Evolutionary conservation across 306 rosid genomes (phyloP).

Genomic region (Dryas octopetala): DNA sequence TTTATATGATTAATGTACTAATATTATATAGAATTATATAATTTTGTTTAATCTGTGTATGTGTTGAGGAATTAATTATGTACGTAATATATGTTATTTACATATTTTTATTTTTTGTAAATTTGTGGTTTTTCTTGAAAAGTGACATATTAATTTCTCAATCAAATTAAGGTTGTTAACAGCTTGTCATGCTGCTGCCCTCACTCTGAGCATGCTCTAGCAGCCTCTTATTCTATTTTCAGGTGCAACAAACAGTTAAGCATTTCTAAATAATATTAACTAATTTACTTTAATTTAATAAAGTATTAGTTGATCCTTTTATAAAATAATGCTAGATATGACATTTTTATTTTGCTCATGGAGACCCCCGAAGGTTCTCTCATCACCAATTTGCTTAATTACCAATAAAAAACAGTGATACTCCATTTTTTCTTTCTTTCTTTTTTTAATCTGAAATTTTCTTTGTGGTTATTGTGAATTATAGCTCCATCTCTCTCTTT

Average conservation of each 20-base stretch:
- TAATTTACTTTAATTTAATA: neutral
- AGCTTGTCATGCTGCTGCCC: neutral
- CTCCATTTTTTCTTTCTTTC: too few species aligned
- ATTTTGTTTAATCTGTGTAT: too few species aligned
- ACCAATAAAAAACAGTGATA: neutral
- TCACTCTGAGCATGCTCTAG: neutral
- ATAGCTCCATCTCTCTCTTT: too few species aligned
- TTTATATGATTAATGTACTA: neutral
- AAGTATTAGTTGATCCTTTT: neutral
- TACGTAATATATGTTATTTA: too few species aligned
- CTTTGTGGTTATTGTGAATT: too few species aligned
- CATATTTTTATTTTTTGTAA: too few species aligned
- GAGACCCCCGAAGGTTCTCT: neutral
- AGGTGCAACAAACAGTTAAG: neutral
- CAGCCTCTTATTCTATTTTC: neutral
- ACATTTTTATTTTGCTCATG: neutral
- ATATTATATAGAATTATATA: neutral
- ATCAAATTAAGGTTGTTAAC: neutral
- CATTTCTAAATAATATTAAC: neutral
- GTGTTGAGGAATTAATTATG: too few species aligned
- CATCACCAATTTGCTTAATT: neutral
- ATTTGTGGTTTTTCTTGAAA: neutral
- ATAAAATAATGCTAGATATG: neutral
- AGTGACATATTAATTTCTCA: neutral
- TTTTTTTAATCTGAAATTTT: too few species aligned